Percentiles rank a stretch among this genome's conserved stretches.
Conservation (phyloP, 306 rosid species). For the Senna siamea region DNA sequence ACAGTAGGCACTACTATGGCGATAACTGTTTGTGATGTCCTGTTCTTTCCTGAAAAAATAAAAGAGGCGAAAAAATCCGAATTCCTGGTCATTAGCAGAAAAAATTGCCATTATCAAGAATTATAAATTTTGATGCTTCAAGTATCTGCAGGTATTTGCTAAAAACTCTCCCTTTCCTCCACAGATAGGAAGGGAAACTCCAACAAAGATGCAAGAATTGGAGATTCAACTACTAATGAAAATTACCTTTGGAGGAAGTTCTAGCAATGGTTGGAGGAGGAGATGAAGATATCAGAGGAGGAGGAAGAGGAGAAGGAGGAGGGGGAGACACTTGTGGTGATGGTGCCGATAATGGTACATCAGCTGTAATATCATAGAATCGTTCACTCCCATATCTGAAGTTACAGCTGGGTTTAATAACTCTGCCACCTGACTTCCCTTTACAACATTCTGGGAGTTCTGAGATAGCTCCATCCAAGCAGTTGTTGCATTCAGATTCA, state of each 20-base stretch:
- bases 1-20: constrained; percentile 30
- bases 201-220: neutral
- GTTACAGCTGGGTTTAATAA: constrained; percentile 15
- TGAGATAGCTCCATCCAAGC: constrained; percentile 12
- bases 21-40: constrained; percentile 14
- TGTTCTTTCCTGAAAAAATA: constrained; percentile 40
- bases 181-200: neutral
- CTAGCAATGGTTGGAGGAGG: neutral
- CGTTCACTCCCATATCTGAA: neutral
- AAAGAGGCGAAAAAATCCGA: neutral
- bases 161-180: neutral
- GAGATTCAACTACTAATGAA: neutral
- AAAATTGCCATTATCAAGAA: neutral
- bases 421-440: neutral
- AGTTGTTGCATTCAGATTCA: constrained; percentile 24
- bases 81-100: neutral
- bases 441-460: neutral
- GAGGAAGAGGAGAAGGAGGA: neutral
- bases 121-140: neutral
- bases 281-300: neutral
- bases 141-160: neutral
- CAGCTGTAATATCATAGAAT: constrained; percentile 24
- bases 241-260: neutral
- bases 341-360: constrained; percentile 14
- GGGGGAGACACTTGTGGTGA: neutral